Conservation (phyloP, 1,284 basidiomycete genomes). For the Ceratobasidium theobromae region DNA sequence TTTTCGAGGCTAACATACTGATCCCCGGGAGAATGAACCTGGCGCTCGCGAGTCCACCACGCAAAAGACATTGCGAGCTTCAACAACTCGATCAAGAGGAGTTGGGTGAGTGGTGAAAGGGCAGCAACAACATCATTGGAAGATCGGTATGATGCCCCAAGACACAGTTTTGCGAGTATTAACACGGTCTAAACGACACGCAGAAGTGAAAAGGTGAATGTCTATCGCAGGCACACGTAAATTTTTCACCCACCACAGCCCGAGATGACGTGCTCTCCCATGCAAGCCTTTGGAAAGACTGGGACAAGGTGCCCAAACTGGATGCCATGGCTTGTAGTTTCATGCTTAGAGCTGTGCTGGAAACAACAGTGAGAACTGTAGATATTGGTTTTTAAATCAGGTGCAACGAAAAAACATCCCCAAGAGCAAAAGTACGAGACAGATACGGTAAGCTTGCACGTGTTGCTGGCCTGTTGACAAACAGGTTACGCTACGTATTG, state of each 20-base stretch:
- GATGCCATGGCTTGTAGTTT: neutral
- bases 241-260: constrained; percentile 1
- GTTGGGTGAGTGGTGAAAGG: constrained; percentile 14
- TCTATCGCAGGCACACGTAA: neutral
- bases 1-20: constrained; percentile 23
- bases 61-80: constrained; percentile 12
- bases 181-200: constrained; percentile 2
- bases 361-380: neutral
- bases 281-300: constrained; percentile 3
- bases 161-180: neutral
- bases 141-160: constrained; percentile 7
- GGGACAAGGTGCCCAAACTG: neutral
- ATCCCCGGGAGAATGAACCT: neutral
- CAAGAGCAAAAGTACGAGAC: neutral
- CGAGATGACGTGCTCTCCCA: constrained; percentile 5
- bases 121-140: neutral
- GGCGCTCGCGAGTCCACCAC: constrained; percentile 11
- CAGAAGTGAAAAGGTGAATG: neutral
- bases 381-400: neutral
- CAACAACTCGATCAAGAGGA: constrained; percentile 9
- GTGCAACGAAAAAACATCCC: neutral
- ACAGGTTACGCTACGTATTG: too few species aligned
- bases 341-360: neutral
- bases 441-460: neutral
- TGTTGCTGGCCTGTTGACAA: neutral